phyloP scores from a whole-genome alignment of 2,329 filamentous ascomycete species.

The Ophiostoma australiae region DNA sequence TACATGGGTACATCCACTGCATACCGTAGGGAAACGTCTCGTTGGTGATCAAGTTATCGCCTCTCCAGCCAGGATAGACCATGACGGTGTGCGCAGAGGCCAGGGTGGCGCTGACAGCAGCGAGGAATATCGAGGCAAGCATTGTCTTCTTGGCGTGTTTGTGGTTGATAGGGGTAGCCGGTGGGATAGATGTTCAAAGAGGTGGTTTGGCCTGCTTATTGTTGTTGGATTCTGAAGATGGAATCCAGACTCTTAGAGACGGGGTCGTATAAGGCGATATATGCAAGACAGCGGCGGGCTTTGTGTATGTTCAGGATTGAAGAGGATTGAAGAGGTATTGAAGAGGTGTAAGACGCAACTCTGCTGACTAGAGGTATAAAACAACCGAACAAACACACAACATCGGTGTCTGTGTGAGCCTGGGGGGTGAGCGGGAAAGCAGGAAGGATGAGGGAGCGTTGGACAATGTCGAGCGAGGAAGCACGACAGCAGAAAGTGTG shows the following conservation, averaged over 20 bases:
- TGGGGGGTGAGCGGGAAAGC: background rate
- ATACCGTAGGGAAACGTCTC: conserved; percentile 79
- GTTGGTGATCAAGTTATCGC: conserved; percentile 78
- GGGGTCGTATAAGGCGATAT: background rate
- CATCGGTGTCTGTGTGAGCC: background rate
- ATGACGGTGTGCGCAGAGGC: conserved; percentile 72
- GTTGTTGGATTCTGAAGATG: background rate
- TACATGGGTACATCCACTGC: conserved; percentile 95
- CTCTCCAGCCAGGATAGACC: conserved; percentile 80
- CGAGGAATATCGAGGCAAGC: conserved; percentile 35
- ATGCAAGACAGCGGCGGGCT: background rate
- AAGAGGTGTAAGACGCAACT: background rate
- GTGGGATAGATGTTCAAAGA: background rate
- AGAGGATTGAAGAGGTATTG: background rate
- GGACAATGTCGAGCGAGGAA: background rate
- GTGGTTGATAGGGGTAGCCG: background rate
- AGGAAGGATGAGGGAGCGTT: background rate
- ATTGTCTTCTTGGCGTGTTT: background rate
- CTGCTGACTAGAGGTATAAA: background rate
- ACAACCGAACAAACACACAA: background rate
- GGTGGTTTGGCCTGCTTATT: background rate
- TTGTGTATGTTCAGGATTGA: background rate
- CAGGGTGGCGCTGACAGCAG: conserved; percentile 45
- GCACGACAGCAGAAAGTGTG: background rate
- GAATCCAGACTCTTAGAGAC: background rate